Evolutionary conservation across 495 filamentous ascomycete genomes (phyloP), one percentile per base, ranked within the genome.

Genomic region (Cenococcum geophilum): DNA sequence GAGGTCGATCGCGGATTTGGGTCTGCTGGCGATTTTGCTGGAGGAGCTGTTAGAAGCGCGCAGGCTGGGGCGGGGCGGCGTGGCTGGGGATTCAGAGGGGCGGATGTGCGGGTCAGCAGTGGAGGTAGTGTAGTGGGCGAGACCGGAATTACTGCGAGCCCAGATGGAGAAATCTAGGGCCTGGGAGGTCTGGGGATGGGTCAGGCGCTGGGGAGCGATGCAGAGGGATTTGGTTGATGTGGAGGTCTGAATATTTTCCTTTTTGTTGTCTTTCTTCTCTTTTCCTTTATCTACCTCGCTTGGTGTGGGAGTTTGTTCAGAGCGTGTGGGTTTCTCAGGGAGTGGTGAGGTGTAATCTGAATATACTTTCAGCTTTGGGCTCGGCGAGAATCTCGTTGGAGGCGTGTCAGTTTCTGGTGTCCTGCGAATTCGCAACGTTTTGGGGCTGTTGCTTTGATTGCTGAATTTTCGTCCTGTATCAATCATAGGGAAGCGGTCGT

Each of bases 401-500:
- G 49, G 49, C 2, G 49, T 58, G 34, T 58, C 59, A 35, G 25
- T 40, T 9, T 61, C 35, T 5, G 54, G 22, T 0, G 52, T 20
- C 3, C 25, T 27, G 36, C 55, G 34, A 9, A 16, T 57, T 12
- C 37, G 14, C 23, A 36, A 56, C 4, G 9, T 20, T 21, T 23
- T 53, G 2, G 56, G 40, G 22, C 60, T 64, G 22, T 62, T 51
- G 25, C 49, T 52, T 23, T 52, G 49, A 20, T 27, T 63, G 40
- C 57, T 63, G 55, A 62, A 59, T 32, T 67, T 60, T 3, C 71
- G 62, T 12, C 63, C 51, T 4, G 57, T 66, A 1, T 70, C 58
- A 14, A 74, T 61, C 42, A 67, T 63, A 9, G 72, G 72, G 57
- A 67, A 74, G 10, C 67, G 67, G 12, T 73, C 71, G 55, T 74